Evolutionary conservation across 2,329 filamentous ascomycete genomes (phyloP).

Genomic region (Phyllosticta ampelicida): DNA sequence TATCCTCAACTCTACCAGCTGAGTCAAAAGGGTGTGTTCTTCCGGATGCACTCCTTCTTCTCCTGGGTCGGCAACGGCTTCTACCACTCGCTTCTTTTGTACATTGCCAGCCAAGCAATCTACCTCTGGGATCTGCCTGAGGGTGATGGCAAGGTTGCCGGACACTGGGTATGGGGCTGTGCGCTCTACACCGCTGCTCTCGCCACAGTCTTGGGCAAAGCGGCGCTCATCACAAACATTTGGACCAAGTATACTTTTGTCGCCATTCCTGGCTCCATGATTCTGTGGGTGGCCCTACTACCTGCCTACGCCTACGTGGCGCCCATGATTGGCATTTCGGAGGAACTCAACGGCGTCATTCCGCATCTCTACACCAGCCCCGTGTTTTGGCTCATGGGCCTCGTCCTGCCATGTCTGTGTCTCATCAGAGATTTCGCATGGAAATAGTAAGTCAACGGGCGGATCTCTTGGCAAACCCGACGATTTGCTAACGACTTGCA

Average conservation of each 20-base stretch:
- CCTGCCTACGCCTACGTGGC: slow-evolving; percentile 79
- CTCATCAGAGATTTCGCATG: slow-evolving; percentile 82
- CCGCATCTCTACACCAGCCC: slow-evolving; percentile 70
- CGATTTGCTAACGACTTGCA: slow-evolving; percentile 12
- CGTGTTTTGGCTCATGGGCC: slow-evolving; percentile 83
- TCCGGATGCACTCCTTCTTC: slow-evolving; percentile 83
- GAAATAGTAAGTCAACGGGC: slow-evolving; percentile 58
- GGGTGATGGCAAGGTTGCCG: slow-evolving; percentile 67
- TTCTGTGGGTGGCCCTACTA: slow-evolving; percentile 84
- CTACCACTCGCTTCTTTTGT: slow-evolving; percentile 91
- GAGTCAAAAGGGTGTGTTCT: slow-evolving; percentile 87
- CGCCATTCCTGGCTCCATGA: slow-evolving; percentile 86
- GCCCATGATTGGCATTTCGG: slow-evolving; percentile 69
- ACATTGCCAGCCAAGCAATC: slow-evolving; percentile 71
- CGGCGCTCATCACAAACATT: slow-evolving; percentile 86
- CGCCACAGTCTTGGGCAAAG: slow-evolving; percentile 87
- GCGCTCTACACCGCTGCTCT: slow-evolving; percentile 91
- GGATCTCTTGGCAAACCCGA: neutral
- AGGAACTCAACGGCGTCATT: slow-evolving; percentile 76
- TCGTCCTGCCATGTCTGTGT: slow-evolving; percentile 70
- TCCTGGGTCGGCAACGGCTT: slow-evolving; percentile 91
- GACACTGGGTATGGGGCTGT: slow-evolving; percentile 97
- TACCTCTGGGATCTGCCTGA: slow-evolving; percentile 73
- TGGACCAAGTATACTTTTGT: slow-evolving; percentile 98
- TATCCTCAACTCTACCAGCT: slow-evolving; percentile 94